Evolutionary conservation across 345 rosid species (phyloP), one percentile per base, ranked within the genome.

Genomic region (Pistacia integerrima): DNA sequence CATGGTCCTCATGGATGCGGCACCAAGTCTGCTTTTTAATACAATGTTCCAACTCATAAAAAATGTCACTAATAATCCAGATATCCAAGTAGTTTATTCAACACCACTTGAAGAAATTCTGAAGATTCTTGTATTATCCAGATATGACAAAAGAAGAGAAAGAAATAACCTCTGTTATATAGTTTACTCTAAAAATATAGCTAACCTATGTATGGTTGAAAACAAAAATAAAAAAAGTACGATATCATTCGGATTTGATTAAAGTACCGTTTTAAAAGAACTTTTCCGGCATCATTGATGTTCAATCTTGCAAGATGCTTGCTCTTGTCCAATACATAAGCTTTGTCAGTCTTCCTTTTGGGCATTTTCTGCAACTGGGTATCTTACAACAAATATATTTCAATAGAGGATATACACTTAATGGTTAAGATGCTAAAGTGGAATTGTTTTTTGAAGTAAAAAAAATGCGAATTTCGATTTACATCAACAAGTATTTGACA

Each of bases 301-400:
- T 97, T 91, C 68, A 97, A 76, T 77, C 99, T 86, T 13, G 97
- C 96, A 74, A 97, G 99, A 82, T 94, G 97, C 88, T 92, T 91
- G 79, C 80, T 83, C 90, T 94, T 97, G 86, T 97, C 97, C 82
- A 96, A 85, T 54, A 88, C 99, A 83, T 88, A 90, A 0, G 99
- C 92, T 84, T 76, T 89, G 73, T 97, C 98, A 6, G 99, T 97
- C 90, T 94, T 94, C 85, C 99, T 86, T 78, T 88, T 97, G 0
- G 99, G 99, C 87, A 88, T 91, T 85, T 91, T 97, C 95, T 93
- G 99, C 92, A 94, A 89, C 76, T 97, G 98, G 64, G 94, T 97
- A 87, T 97, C 99, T 96, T 90, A 59, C 35, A 87, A 77, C 72
- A 66, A 79, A 84, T 46, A 76, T 17, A 77, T 69, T 75, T 92